A percentile compares a stretch with the other conserved stretches of the same genome.
These are phyloP conservation scores for Eucalyptus viminalis DNA, from an alignment of 345 rosid species.

Conservation along the genomic window DNA sequence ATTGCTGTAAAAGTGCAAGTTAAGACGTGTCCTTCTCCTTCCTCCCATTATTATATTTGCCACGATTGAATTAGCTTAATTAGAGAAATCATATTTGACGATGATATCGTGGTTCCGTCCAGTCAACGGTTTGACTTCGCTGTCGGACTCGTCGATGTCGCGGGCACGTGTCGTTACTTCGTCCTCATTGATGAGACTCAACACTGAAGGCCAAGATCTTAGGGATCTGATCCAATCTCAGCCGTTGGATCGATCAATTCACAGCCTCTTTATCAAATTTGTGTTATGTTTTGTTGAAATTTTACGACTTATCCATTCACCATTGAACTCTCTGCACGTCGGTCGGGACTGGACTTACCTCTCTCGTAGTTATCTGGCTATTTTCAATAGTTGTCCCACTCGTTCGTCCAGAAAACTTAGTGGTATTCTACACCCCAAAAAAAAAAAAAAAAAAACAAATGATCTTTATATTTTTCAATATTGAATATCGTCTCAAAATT, in stretches of 20 bases:
- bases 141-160: background rate
- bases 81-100: background rate
- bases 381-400: background rate
- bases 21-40: background rate
- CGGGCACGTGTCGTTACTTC: background rate
- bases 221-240: background rate
- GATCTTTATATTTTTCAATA: fast-evolving
- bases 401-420: background rate
- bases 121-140: background rate
- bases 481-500: fast-evolving
- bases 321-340: background rate
- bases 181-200: background rate
- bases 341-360: background rate
- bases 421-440: too few species aligned
- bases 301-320: background rate
- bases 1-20: background rate
- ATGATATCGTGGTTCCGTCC: background rate
- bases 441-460: background rate
- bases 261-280: background rate
- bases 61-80: background rate
- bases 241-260: background rate
- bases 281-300: background rate
- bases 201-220: background rate
- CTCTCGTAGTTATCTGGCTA: background rate
- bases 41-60: background rate